phyloP scores from a whole-genome alignment of 108 stramenopile species.

The Pseudonitzschia multistriata region DNA sequence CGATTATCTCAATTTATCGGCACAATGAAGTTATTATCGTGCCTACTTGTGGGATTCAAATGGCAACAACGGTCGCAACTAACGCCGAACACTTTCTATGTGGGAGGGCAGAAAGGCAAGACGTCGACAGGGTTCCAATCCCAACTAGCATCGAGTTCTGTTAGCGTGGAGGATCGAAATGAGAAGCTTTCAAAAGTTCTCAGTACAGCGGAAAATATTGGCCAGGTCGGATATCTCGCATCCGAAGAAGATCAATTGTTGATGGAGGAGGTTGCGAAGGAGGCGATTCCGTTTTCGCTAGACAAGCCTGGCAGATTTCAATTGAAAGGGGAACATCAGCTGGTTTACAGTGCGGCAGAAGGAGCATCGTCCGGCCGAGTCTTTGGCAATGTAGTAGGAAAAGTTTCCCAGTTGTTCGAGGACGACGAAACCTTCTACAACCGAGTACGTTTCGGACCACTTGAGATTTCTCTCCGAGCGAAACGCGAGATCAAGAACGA shows the following conservation, averaged over 20 bases:
- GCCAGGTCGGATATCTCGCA: constrained; percentile 43
- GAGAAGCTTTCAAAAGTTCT: constrained; percentile 28
- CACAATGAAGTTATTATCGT: constrained; percentile 5
- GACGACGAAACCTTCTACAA: constrained; percentile 43
- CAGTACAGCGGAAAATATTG: constrained; percentile 23
- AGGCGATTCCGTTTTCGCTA: constrained; percentile 8
- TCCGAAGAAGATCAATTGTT: constrained; percentile 38
- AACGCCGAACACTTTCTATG: neutral
- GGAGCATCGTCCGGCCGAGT: constrained; percentile 44
- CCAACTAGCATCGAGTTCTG: neutral
- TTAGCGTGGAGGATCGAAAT: constrained; percentile 7
- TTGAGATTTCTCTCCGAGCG: constrained; percentile 43
- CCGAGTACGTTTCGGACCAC: constrained; percentile 45
- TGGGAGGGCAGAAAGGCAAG: neutral
- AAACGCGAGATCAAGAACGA: constrained; percentile 40
- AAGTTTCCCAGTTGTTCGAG: constrained; percentile 51
- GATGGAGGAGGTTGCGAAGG: constrained; percentile 21
- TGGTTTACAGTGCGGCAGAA: constrained; percentile 46
- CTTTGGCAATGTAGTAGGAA: constrained; percentile 42
- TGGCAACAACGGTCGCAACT: constrained; percentile 10
- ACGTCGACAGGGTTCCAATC: neutral
- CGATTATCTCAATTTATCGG: no score
- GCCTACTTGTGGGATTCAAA: constrained; percentile 8
- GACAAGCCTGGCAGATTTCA: constrained; percentile 30
- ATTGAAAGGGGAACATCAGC: constrained; percentile 35